phyloP scores from a whole-genome alignment of 352 stramenopile genomes.

The Phytophthora hybrid region DNA sequence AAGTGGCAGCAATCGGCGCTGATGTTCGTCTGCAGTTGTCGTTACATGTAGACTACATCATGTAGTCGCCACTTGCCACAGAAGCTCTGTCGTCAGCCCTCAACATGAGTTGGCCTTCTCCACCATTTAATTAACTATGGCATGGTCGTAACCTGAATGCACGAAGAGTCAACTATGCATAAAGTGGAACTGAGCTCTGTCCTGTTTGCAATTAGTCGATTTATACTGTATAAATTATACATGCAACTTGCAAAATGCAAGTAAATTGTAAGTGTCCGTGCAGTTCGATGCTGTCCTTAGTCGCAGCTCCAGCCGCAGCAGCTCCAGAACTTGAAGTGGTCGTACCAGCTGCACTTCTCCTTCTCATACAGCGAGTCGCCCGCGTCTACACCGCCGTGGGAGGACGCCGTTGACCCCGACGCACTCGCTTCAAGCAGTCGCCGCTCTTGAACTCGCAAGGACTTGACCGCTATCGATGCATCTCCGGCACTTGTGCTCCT shows the following conservation, averaged over 20 bases:
- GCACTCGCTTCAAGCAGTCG: constrained; percentile 3
- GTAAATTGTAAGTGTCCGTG: neutral
- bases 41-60: too few relatives aligned
- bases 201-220: neutral
- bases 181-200: too few relatives aligned
- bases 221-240: too few relatives aligned
- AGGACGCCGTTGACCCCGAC: neutral
- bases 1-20: neutral
- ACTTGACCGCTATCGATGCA: neutral
- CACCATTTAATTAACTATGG: too few relatives aligned
- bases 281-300: neutral
- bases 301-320: constrained; percentile 14
- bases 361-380: constrained; percentile 8
- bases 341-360: constrained; percentile 25
- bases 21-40: neutral
- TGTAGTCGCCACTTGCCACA: too few relatives aligned
- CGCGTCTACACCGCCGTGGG: neutral
- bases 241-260: neutral
- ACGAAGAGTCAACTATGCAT: too few relatives aligned
- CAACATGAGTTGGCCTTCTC: too few relatives aligned
- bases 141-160: too few relatives aligned
- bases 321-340: constrained; percentile 23
- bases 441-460: neutral
- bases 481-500: neutral
- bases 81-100: too few relatives aligned